Conservation (phyloP, 129 eudicot genomes). For the Saposhnikovia divaricata region DNA sequence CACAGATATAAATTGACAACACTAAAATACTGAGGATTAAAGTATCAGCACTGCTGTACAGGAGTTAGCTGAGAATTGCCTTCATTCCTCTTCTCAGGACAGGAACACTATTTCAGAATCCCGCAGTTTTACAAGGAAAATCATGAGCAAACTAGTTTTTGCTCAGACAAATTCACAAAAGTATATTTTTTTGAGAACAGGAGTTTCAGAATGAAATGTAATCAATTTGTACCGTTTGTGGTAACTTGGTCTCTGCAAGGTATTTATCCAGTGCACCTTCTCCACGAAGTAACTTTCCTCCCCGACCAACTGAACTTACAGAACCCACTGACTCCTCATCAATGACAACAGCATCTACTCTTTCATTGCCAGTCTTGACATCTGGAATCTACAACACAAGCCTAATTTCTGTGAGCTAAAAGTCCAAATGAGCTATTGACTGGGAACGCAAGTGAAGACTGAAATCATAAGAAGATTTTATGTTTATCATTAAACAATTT, state of each 20-base stretch:
- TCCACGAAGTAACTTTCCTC: slow-evolving; percentile 74
- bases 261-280: slow-evolving; percentile 66
- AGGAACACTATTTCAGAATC: background rate
- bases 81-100: background rate
- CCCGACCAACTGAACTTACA: slow-evolving; percentile 43
- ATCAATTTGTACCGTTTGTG: slow-evolving; percentile 34
- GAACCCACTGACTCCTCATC: slow-evolving; percentile 79
- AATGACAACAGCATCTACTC: slow-evolving; percentile 83
- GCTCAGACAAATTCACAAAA: background rate
- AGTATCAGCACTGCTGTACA: background rate
- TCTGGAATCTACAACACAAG: slow-evolving; percentile 68
- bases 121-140: background rate
- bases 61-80: background rate
- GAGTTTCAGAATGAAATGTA: background rate
- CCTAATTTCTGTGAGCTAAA: slow-evolving; percentile 5
- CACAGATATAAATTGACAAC: background rate
- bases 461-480: background rate
- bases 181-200: background rate
- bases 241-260: slow-evolving; percentile 33
- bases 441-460: background rate
- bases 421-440: background rate
- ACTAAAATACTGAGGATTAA: background rate
- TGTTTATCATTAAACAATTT: background rate
- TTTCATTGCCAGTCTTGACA: slow-evolving; percentile 49
- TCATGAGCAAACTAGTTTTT: background rate